Base-by-base conservation (phyloP, 2,329 filamentous ascomycete genomes). In the Capronia coronata region DNA sequence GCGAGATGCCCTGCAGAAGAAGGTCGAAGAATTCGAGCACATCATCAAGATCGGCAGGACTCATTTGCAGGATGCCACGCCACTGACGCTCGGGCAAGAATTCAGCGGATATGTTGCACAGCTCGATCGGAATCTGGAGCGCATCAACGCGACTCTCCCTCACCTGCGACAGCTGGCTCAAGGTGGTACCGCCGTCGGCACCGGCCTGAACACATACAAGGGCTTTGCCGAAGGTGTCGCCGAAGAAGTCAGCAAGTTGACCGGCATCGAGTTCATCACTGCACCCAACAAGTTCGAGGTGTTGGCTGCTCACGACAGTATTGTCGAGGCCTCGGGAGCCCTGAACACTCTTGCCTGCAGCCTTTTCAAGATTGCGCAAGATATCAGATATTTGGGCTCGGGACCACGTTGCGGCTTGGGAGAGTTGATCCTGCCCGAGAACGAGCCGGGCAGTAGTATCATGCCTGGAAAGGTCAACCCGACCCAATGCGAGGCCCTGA, bases 401-500 rank as follows among this genome's bases (percentile, higher is more conserved):
- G 93, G 93, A 13, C 93, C 93, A 48, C 88, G 93, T 52, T 97
- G 93, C 71, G 93, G 93, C 64, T 84, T 97, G 18, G 91, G 90
- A 59, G 93, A 98, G 75, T 80, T 98, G 57, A 80, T 80, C 65
- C 82, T 98, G 44, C 93, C 93, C 21, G 93, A 98, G 76, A 98
- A 98, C 74, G 93, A 98, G 76, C 93, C 93, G 27, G 91, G 91
- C 58, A 93, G 86, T 65, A 94, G 87, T 62, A 97, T 98, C 76
- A 98, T 98, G 93, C 93, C 93, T 38, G 93, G 93, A 65, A 98
- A 98, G 77, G 93, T 98, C 68, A 98, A 98, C 77, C 93, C 93
- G 25, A 98, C 93, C 25, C 93, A 98, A 74, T 95, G 89, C 73
- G 93, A 98, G 77, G 87, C 89, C 55, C 75, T 98, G 69, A 97